Conservation (phyloP, 176 grass and related monocot genomes). For the Bothriochloa decipiens region DNA sequence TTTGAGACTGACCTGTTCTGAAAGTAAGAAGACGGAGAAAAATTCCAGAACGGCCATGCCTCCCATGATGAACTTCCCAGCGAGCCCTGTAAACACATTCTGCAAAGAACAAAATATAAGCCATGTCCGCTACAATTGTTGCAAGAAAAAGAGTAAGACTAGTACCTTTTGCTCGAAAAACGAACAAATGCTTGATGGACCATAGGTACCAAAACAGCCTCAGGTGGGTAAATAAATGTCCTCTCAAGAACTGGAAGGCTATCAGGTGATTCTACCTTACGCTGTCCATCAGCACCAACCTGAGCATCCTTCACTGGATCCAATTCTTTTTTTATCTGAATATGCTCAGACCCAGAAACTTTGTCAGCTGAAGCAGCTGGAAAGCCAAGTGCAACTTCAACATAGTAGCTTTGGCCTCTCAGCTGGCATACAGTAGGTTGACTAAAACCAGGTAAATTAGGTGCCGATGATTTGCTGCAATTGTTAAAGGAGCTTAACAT, state of each 20-base stretch:
- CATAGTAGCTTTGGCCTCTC: constrained; percentile 95
- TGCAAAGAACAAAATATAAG: constrained; percentile 56
- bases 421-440: constrained; percentile 72
- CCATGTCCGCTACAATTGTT: constrained; percentile 21
- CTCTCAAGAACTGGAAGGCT: constrained; percentile 76
- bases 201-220: constrained; percentile 90
- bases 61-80: constrained; percentile 67
- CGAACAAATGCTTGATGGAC: constrained; percentile 87
- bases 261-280: constrained; percentile 57
- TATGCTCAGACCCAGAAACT: constrained; percentile 55
- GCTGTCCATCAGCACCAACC: constrained; percentile 38
- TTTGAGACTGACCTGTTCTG: constrained; percentile 70
- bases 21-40: constrained; percentile 76
- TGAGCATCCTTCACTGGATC: constrained; percentile 53
- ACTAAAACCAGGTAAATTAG: constrained; percentile 67
- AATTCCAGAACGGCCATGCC: constrained; percentile 96
- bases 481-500: constrained; percentile 52
- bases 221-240: constrained; percentile 93
- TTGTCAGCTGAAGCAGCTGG: constrained; percentile 53
- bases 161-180: constrained; percentile 86
- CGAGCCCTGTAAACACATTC: constrained; percentile 73
- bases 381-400: constrained; percentile 94
- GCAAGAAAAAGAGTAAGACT: constrained; percentile 34
- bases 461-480: constrained; percentile 77
- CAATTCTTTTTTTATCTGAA: constrained; percentile 54